Conservation (phyloP, 2,329 filamentous ascomycete species). For the Chrysosporium queenslandicum region DNA sequence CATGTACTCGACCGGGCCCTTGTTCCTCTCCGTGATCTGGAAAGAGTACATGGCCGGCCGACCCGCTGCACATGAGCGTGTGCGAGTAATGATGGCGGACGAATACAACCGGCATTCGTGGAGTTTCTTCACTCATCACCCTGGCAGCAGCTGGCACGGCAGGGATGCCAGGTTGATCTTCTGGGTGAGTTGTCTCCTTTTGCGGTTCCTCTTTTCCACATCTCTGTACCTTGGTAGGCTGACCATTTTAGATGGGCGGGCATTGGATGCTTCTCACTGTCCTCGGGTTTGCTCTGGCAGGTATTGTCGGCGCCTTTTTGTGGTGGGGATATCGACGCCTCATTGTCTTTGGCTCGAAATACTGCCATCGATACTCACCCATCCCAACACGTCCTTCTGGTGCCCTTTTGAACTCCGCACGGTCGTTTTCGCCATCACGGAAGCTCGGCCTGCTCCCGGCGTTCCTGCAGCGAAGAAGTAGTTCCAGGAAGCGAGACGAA, state of each 20-base stretch:
- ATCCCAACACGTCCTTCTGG: conserved; percentile 16
- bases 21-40: conserved; percentile 68
- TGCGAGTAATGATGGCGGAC: conserved; percentile 58
- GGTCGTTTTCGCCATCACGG: conserved; percentile 28
- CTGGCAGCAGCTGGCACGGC: conserved; percentile 57
- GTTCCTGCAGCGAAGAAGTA: conserved; percentile 31
- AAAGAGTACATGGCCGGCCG: conserved; percentile 55
- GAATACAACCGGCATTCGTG: conserved; percentile 59
- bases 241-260: conserved; percentile 39
- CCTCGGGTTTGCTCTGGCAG: conserved; percentile 42
- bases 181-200: conserved; percentile 42
- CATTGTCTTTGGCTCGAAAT: conserved; percentile 33
- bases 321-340: conserved; percentile 45
- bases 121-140: conserved; percentile 61
- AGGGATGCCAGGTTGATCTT: conserved; percentile 55
- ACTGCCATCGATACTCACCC: conserved; percentile 33
- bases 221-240: neutral
- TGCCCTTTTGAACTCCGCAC: conserved; percentile 5
- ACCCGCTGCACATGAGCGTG: conserved; percentile 40
- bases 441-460: conserved; percentile 29
- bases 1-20: conserved; percentile 67
- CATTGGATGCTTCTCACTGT: conserved; percentile 49
- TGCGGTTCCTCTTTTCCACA: neutral
- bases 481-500: conserved; percentile 34
- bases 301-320: conserved; percentile 38